These are phyloP conservation scores for Mycena crocata DNA, from an alignment of 768 basidiomycete genomes.

Conservation along the genomic window DNA sequence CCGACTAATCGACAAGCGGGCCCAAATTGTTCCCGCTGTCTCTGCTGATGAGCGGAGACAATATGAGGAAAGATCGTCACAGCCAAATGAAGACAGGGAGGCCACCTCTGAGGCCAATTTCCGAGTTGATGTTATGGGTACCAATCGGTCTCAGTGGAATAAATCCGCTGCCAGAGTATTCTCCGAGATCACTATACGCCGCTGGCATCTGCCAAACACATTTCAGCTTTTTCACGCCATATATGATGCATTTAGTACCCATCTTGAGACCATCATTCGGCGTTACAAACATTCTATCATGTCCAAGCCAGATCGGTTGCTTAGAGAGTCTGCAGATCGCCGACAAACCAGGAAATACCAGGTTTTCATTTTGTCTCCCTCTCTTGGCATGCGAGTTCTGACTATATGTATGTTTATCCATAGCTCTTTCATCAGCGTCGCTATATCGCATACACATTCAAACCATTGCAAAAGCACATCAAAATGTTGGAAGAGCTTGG, in stretches of 20 bases:
- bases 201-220: slow-evolving; percentile 5
- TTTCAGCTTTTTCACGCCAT: slow-evolving; percentile 2
- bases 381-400: not conserved
- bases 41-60: not conserved
- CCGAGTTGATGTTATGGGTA: slow-evolving; percentile 9
- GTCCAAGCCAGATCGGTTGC: not conserved
- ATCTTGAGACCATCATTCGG: slow-evolving; percentile 9
- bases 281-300: not conserved
- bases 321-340: not conserved
- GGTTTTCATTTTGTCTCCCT: not conserved
- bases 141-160: slow-evolving; percentile 7
- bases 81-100: not conserved
- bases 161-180: slow-evolving; percentile 20
- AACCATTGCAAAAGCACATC: slow-evolving; percentile 28
- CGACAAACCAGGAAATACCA: not conserved
- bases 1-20: not conserved
- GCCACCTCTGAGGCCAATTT: slow-evolving; percentile 13
- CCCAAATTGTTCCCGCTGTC: not conserved
- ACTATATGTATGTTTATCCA: not conserved
- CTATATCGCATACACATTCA: slow-evolving; percentile 16
- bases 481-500: slow-evolving; percentile 36
- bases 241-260: not conserved
- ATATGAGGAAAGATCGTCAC: not conserved
- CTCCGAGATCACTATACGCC: slow-evolving; percentile 3
- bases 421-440: slow-evolving; percentile 19